Conservation (phyloP, 2,329 filamentous ascomycete species). For the Aspergillus fischeri region DNA sequence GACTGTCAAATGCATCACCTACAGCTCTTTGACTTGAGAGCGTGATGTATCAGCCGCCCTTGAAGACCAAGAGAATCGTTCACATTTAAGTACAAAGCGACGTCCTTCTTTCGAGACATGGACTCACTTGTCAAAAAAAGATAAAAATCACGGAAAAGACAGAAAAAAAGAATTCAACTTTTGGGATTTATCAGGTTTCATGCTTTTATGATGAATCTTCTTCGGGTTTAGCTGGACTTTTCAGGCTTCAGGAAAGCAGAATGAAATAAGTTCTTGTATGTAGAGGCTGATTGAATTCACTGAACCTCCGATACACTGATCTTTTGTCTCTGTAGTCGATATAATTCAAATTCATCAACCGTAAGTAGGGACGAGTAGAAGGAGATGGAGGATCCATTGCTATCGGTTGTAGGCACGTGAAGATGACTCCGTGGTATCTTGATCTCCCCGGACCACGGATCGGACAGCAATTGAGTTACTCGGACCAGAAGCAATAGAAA, state of each 20-base stretch:
- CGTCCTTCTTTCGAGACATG: neutral
- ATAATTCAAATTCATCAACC: neutral
- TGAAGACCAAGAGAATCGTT: neutral
- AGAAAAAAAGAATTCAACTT: neutral
- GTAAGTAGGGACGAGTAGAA: neutral
- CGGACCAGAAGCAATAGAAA: neutral
- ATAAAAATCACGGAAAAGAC: neutral
- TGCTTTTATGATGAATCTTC: neutral
- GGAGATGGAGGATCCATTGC: neutral
- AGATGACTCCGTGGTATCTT: neutral
- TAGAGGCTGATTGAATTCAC: neutral
- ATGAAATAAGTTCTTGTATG: neutral
- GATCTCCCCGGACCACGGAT: neutral
- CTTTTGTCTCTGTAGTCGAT: neutral
- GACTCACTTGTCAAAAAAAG: neutral
- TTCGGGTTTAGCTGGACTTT: neutral
- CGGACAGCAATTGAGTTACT: neutral
- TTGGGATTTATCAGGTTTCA: neutral
- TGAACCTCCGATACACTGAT: neutral
- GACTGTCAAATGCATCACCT: conserved; percentile 30
- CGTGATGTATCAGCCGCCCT: neutral
- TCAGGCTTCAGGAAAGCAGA: neutral
- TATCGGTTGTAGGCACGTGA: neutral
- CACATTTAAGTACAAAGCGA: neutral
- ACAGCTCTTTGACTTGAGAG: conserved; percentile 16